Percentiles rank a stretch among this genome's conserved stretches.
Conservation (phyloP, 176 grass and related monocot genomes). For the Aegilops sharonensis region DNA sequence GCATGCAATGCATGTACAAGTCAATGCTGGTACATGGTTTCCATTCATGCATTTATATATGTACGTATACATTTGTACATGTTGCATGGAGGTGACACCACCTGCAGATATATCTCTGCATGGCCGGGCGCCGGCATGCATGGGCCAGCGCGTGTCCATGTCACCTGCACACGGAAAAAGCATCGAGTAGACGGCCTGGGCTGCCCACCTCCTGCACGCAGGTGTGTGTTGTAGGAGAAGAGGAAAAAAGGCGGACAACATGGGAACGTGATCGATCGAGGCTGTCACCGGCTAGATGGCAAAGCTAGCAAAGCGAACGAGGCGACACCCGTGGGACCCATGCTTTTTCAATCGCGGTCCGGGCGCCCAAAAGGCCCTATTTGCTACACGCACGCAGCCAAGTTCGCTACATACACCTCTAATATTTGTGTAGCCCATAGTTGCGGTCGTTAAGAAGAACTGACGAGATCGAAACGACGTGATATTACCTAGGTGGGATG, state of each 20-base stretch:
- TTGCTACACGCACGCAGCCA: background rate
- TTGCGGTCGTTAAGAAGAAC: background rate
- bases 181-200: background rate
- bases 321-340: background rate
- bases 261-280: background rate
- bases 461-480: background rate
- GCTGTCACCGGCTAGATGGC: conserved; percentile 1
- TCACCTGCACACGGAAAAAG: background rate
- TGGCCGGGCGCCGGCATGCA: background rate
- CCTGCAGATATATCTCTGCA: background rate
- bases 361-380: background rate
- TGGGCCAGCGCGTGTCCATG: background rate
- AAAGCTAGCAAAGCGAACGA: background rate
- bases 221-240: background rate
- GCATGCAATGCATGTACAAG: too few species aligned
- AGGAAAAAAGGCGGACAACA: background rate
- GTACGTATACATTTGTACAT: background rate
- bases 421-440: too few species aligned
- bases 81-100: background rate
- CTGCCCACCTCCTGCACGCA: background rate
- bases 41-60: background rate
- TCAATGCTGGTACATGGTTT: too few species aligned
- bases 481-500: too few species aligned
- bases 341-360: background rate
- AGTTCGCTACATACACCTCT: background rate